Percentiles rank a stretch among this genome's conserved stretches.
Evolutionary conservation across 768 basidiomycete species (phyloP).

Genomic region (Boletus reticulatus): DNA sequence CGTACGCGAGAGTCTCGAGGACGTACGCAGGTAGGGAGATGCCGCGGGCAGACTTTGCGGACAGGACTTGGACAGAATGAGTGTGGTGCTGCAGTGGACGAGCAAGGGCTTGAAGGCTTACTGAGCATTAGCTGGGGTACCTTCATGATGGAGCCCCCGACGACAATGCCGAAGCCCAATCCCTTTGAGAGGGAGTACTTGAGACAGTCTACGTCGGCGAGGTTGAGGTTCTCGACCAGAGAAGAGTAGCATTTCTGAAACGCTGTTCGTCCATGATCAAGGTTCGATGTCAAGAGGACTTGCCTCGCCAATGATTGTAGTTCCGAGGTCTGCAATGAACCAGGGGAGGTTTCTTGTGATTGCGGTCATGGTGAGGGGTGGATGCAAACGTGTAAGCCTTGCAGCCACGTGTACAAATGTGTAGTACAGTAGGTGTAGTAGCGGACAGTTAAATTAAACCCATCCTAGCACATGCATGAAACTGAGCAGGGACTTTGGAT

Average conservation of each 20-base stretch:
- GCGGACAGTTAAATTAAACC: too few species aligned
- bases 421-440: too few species aligned
- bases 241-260: slow-evolving; percentile 87
- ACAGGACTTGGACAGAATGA: slow-evolving; percentile 49
- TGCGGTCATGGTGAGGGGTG: slow-evolving; percentile 51
- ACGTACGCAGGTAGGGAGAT: slow-evolving; percentile 84
- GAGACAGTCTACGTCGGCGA: slow-evolving; percentile 77
- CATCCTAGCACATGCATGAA: too few species aligned
- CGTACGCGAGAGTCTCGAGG: slow-evolving; percentile 89
- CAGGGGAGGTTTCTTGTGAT: slow-evolving; percentile 85
- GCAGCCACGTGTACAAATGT: too few species aligned
- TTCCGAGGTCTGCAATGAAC: slow-evolving; percentile 78
- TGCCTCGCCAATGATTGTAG: slow-evolving; percentile 80
- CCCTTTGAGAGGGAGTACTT: slow-evolving; percentile 93
- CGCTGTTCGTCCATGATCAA: neutral
- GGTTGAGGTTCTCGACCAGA: slow-evolving; percentile 81
- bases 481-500: too few species aligned
- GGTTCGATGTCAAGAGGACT: slow-evolving; percentile 5
- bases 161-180: slow-evolving; percentile 87
- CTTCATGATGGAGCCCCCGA: slow-evolving; percentile 94
- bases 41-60: slow-evolving; percentile 77
- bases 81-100: neutral
- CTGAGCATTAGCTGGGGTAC: slow-evolving; percentile 89
- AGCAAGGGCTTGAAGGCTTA: slow-evolving; percentile 34
- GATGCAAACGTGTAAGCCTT: neutral